A percentile compares a stretch with the other conserved stretches of the same genome.
These are phyloP conservation scores for Podaxis mareebaensis DNA, from an alignment of 768 basidiomycete species.

Conservation along the genomic window DNA sequence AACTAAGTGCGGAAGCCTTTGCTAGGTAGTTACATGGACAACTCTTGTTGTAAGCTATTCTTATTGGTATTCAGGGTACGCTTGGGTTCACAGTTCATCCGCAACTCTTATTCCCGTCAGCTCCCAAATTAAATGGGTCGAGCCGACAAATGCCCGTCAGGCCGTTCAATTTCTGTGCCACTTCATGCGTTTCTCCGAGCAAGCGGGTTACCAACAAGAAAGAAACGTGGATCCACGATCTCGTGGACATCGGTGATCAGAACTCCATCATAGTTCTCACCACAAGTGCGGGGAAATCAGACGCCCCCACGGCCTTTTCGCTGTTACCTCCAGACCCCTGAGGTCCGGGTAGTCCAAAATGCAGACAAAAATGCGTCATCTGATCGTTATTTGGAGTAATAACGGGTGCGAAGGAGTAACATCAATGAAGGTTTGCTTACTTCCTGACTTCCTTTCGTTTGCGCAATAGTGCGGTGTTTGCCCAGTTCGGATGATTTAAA, in stretches of 20 bases:
- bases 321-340: background rate
- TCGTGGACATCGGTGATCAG: conserved; percentile 5
- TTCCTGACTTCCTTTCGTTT: background rate
- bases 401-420: background rate
- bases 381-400: background rate
- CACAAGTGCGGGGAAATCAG: conserved; percentile 6
- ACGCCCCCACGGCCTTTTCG: conserved; percentile 1
- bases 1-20: no score
- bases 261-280: background rate
- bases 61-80: background rate
- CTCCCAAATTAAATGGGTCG: background rate
- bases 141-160: background rate
- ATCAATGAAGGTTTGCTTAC: background rate
- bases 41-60: background rate
- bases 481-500: background rate
- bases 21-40: no score
- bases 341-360: background rate
- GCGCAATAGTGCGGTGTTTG: conserved; percentile 6
- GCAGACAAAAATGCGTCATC: background rate
- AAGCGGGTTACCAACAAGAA: background rate
- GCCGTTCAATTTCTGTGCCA: background rate
- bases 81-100: background rate
- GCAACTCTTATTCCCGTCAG: background rate
- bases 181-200: conserved; percentile 7
- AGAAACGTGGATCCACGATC: background rate